A percentile compares a stretch with the other conserved stretches of the same genome.
phyloP scores from a whole-genome alignment of 1,284 basidiomycete species.

The Apiotrichum mycotoxinovorans region DNA sequence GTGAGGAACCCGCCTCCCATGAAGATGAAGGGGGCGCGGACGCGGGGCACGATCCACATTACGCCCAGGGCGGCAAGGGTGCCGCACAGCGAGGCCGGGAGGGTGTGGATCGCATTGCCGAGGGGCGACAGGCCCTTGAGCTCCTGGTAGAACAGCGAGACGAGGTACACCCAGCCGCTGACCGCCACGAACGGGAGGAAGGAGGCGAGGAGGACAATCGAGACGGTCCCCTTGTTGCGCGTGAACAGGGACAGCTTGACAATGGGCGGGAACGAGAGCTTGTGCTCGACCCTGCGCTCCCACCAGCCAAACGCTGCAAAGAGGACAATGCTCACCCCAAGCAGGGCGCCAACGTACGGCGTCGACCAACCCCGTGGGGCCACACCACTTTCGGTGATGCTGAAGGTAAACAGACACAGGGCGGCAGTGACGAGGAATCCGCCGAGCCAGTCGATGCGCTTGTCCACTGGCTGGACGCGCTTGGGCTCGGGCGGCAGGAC shows the following conservation, averaged over 20 bases:
- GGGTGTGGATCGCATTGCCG: slow-evolving; percentile 22
- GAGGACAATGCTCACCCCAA: slow-evolving; percentile 33
- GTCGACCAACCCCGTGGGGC: slow-evolving; percentile 28
- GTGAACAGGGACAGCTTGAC: slow-evolving; percentile 32
- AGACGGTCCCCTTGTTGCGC: slow-evolving; percentile 23
- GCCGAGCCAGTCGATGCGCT: slow-evolving; percentile 36
- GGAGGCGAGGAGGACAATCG: slow-evolving; percentile 23
- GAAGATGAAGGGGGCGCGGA: slow-evolving; percentile 29
- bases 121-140: slow-evolving; percentile 20
- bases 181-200: slow-evolving; percentile 30
- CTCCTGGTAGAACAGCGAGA: slow-evolving; percentile 30
- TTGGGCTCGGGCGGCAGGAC: slow-evolving; percentile 32
- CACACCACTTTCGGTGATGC: slow-evolving; percentile 28
- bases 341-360: slow-evolving; percentile 32
- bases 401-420: slow-evolving; percentile 33
- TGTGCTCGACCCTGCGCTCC: slow-evolving; percentile 28
- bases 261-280: slow-evolving; percentile 24
- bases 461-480: slow-evolving; percentile 5
- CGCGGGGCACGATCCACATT: slow-evolving; percentile 27
- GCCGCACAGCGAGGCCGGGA: slow-evolving; percentile 32
- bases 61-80: slow-evolving; percentile 25
- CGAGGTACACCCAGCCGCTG: slow-evolving; percentile 26
- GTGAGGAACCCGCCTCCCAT: slow-evolving; percentile 26
- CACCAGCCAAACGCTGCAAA: slow-evolving; percentile 37
- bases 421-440: slow-evolving; percentile 31